These are phyloP conservation scores for Podaxis rugospora DNA, from an alignment of 768 basidiomycete genomes.

Conservation along the genomic window DNA sequence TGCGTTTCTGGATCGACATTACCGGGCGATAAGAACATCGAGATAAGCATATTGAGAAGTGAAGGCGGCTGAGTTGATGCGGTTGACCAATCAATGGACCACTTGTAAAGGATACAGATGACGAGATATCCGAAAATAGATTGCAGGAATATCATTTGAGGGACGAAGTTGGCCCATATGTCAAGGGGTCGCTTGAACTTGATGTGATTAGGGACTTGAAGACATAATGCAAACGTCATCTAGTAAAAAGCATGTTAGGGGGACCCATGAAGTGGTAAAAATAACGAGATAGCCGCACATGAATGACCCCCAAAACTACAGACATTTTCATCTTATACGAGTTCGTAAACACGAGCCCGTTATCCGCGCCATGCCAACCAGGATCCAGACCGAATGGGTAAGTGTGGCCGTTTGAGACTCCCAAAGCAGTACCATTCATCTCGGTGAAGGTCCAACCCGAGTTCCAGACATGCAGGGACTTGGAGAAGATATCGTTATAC, in stretches of 20 bases:
- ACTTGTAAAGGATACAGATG: constrained; percentile 94
- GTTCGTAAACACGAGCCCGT: constrained; percentile 90
- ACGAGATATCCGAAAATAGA: constrained; percentile 98
- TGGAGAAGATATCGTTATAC: constrained; percentile 99
- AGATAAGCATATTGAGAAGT: constrained; percentile 92
- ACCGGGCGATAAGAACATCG: constrained; percentile 93
- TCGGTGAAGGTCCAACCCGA: constrained; percentile 85
- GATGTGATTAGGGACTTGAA: constrained; percentile 94
- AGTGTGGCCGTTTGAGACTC: constrained; percentile 55
- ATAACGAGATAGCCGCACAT: constrained; percentile 50
- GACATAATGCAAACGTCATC: constrained; percentile 98
- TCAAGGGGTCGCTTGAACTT: constrained; percentile 85
- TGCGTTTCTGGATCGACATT: constrained; percentile 61
- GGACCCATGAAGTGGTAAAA: not conserved
- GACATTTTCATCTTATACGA: constrained; percentile 99
- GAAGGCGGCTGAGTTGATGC: constrained; percentile 74
- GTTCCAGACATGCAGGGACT: constrained; percentile 78
- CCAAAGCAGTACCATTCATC: constrained; percentile 42
- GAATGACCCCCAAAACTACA: constrained; percentile 91
- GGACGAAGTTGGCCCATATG: constrained; percentile 93
- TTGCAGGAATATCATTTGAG: constrained; percentile 95
- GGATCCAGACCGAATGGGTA: constrained; percentile 96
- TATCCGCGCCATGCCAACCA: constrained; percentile 91
- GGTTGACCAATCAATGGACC: constrained; percentile 88
- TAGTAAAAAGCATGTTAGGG: constrained; percentile 27